phyloP scores from a whole-genome alignment of 352 stramenopile genomes.

The Phytophthora pinifolia region DNA sequence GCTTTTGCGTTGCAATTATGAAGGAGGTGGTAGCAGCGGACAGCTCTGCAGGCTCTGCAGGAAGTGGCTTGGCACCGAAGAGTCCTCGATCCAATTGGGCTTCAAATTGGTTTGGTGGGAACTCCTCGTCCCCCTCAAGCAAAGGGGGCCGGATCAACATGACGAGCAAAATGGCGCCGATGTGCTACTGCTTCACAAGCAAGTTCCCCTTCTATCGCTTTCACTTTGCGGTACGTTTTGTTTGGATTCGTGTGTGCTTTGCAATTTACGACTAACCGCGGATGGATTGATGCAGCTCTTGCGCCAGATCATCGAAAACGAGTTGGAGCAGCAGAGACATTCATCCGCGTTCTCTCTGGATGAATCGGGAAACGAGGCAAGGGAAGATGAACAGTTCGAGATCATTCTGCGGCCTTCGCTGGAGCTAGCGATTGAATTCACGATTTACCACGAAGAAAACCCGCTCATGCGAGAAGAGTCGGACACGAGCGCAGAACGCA shows the following conservation, averaged over 20 bases:
- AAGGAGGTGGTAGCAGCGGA: constrained; percentile 34
- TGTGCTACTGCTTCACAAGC: constrained; percentile 86
- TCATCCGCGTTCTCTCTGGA: neutral
- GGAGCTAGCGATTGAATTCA: constrained; percentile 56
- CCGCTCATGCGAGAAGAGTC: constrained; percentile 15
- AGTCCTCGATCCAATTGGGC: constrained; percentile 22
- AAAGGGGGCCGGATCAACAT: constrained; percentile 14
- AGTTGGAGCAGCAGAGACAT: constrained; percentile 36
- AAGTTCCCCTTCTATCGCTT: constrained; percentile 89
- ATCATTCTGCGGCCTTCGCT: constrained; percentile 54
- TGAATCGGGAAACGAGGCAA: constrained; percentile 4
- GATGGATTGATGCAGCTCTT: constrained; percentile 43
- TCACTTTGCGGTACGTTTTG: constrained; percentile 62
- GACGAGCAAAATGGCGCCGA: constrained; percentile 46
- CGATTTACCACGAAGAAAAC: constrained; percentile 59
- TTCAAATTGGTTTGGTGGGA: constrained; percentile 17
- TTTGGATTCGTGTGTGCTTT: neutral
- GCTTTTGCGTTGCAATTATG: constrained; percentile 75
- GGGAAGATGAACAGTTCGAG: constrained; percentile 49
- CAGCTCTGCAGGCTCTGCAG: neutral
- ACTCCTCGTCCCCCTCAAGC: constrained; percentile 13
- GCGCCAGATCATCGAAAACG: constrained; percentile 72
- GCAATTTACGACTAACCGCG: constrained; percentile 1
- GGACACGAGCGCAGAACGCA: constrained; percentile 4
- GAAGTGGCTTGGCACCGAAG: constrained; percentile 7